Evolutionary conservation across 1,139 yeast genomes (phyloP), one percentile per base, ranked within the genome.

Genomic region (Taphrina confusa): DNA sequence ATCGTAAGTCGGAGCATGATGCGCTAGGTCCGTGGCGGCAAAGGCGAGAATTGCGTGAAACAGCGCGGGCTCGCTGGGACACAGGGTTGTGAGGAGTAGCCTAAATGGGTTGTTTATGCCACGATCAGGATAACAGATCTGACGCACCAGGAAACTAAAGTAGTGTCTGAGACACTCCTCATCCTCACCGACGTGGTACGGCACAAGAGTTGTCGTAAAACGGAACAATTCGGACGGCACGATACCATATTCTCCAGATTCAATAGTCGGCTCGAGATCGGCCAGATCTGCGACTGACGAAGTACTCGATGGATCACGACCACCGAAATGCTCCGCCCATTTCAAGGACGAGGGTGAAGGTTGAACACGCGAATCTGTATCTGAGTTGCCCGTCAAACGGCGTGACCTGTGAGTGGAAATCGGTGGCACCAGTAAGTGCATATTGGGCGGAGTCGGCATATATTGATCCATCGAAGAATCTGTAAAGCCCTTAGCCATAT

Each of bases 301-400:
- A 16, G 44, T 40, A 14, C 36, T 30, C 12, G 40, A 42, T 3
- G 44, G 36, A 4, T 27, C 58, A 16, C 33, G 40, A 6, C 27
- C 44, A 12, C 58, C 58, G 20, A 54, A 54, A 23, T 46, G 58
- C 25, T 54, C 58, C n/a, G 58, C 58, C 58, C 58, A 54, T 12
- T 42, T 42, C 22, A 37, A 20, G 25, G 50, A 54, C 4, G 58
- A 46, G 3, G 45, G 47, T 20, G 49, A 54, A 9, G 22, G 56
- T 16, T 27, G n/a, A 18, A 14, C 9, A 9, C 33, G 52, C 22
- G n/a, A 8, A 1, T 31, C 27, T 8, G 11, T 20, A 6, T 47
- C 52, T 9, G 52, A 31, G 42, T 11, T 16, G 23, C 31, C 11
- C 2, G 52, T 47, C 30, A 27, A 31, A 28, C 40, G 40, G 11